Base-by-base conservation (phyloP, 331 rosid species). In the Acacia pycnantha region DNA sequence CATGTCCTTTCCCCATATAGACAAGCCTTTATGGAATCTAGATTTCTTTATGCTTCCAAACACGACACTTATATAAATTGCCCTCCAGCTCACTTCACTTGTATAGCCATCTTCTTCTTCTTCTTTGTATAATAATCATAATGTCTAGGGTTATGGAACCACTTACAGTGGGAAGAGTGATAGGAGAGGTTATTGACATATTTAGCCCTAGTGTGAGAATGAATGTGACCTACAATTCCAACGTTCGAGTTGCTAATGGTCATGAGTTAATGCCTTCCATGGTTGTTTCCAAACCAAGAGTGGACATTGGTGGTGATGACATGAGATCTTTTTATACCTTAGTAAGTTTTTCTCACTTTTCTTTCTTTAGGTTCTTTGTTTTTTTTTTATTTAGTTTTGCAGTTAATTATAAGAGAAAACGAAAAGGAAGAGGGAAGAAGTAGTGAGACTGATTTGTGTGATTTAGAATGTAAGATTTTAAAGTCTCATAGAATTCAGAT, bases 121-220 rank as follows among this genome's bases (percentile, higher is more conserved):
- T 10, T 8, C 15, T 54, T 2, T 11, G 35, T 58, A 3, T 58
- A 56, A 8, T 51, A 54, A 27, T 33, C 62, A 5, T n/a, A 22
- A 88, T 90, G 89, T 85, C 98, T 64, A 84, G 97, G 79, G 27
- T 51, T 44, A 81, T 88, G 81, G 97, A 95, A 76, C 85, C 97
- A 76, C 85, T 93, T 11, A 33, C 54, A 74, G 86, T 93, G 40
- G 99, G 94, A 70, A 81, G 97, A 86, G 97, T 95, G 27, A 91
- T 92, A 62, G 99, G 99, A 79, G 99, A 95, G 35, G 99, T 95
- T 54, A 90, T 95, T 19, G 99, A 95, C 79, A 75, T 54, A 62
- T 95, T 95, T 87, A 82, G 29, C 69, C 93, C 99, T 18, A 92
- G 87, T 88, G 94, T 93, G 31, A 88, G 77, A 68, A 86, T 95